Base-by-base conservation (phyloP, 139 green algal genomes). In the Volvox reticuliferus region DNA sequence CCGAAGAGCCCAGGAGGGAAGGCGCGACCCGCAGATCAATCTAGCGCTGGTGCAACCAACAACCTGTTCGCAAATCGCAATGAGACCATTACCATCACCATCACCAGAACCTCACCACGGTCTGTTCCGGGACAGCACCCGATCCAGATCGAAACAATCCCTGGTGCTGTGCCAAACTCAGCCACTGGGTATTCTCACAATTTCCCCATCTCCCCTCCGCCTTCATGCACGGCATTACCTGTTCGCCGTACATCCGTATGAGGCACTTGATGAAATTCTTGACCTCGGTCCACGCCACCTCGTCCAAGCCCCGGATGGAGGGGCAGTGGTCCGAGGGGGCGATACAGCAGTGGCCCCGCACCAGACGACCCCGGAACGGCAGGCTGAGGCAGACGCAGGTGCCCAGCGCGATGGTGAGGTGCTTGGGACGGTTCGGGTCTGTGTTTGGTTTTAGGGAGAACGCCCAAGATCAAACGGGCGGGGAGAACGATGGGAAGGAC, bases 201-300 rank as follows among this genome's bases (percentile, higher is more conserved):
- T 55, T 9, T 9, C 9, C 44, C 44, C 5, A 5, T 55, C 9
- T 9, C 44, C 44, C 44, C 44, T 55, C 9, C 44, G 44, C 44
- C 44, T 55, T 20, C 71, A 79, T 36, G 32, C 76, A 82, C 76
- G 33, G 32, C 20, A 55, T 1, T 62, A 95, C 95, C 93, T 97
- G 82, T 33, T 91, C 91, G 32, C 88, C 94, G 88, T 92, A 96
- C 97, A 99, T 99, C 89, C 96, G 96, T 13, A 99, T 94, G 32
- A 99, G 94, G 93, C 97, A 99, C 96, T 99, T 99, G 71, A 99
- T 99, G 95, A 99, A 99, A 94, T 99, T 99, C 92, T 98, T 97
- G 55, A 99, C 92, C 94, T 99, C 98, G 0, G 95, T 98, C 96
- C 96, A 99, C 14, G 96, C 94, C n/a, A 91, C 93, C 71, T 99